Evolutionary conservation across 2,329 filamentous ascomycete species (phyloP), one percentile per base, ranked within the genome.

Genomic region (Sodiomyces alkalinus): DNA sequence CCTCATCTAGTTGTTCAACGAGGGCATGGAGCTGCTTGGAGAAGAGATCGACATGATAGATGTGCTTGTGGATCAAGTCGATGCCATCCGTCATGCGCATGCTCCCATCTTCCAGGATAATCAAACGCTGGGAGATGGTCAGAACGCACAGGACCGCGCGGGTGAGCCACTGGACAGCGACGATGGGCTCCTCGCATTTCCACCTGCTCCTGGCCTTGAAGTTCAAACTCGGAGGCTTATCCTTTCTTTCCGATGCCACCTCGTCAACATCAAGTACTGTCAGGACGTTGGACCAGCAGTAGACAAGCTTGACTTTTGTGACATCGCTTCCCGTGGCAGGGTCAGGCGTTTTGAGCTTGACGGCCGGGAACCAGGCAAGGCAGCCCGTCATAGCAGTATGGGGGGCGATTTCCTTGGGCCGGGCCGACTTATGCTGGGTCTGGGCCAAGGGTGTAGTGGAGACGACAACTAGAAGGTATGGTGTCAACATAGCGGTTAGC

Each of bases 241-340:
- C 79, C 36, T 72, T 74, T 39, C 83, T 74, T 10, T 73, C 67
- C 1, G 66, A 54, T 13, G 66, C 64, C 9, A 75, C 60, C 40
- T 90, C 79, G 28, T 87, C 75, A 8, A 96, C 73, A 38, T 98
- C 90, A 15, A 98, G 58, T 5, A 98, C 76, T 0, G 86, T 96
- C 39, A 98, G 58, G n/a, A 96, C 74, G 44, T 96, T 96, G 3
- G 90, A 96, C 90, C 90, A 98, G 52, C 86, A 94, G 55, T 98
- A 98, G 1, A 82, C 87, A 12, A 98, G 66, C 51, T 98, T 96
- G 20, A 78, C 80, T 44, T 75, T 78, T 12, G 81, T 86, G 7
- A 76, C 64, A 6, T 74, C 68, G 41, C 74, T 78, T 5, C 72
- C 74, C 1, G 69, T 72, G 26, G 68, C 63, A 2, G 69, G 59